These are phyloP conservation scores for Ceratobasidium sp. DNA, from an alignment of 1,284 basidiomycete genomes.

Conservation along the genomic window DNA sequence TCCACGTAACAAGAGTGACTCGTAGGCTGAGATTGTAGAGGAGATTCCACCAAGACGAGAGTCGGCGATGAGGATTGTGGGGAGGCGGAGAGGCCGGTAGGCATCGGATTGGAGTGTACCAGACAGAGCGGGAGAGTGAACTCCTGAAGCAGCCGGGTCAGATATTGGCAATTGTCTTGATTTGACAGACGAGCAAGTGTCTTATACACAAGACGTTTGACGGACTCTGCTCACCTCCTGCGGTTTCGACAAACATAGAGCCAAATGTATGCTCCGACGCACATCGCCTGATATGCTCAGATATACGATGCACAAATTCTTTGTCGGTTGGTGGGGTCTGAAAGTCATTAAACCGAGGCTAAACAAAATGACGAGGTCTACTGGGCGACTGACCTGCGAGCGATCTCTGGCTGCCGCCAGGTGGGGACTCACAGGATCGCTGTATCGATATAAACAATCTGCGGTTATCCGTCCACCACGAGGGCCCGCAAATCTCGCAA, in stretches of 20 bases:
- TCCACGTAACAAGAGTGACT: slow-evolving; percentile 89
- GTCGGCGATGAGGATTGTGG: slow-evolving; percentile 90
- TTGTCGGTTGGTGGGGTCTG: slow-evolving; percentile 63
- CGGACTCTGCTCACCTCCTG: slow-evolving; percentile 77
- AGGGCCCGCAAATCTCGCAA: slow-evolving; percentile 69
- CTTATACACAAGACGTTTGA: slow-evolving; percentile 9
- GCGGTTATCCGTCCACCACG: slow-evolving; percentile 63
- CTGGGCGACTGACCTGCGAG: slow-evolving; percentile 53
- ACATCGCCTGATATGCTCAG: slow-evolving; percentile 65
- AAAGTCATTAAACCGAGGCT: slow-evolving; percentile 75
- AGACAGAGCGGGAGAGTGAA: slow-evolving; percentile 91
- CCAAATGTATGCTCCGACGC: slow-evolving; percentile 20
- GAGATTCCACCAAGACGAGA: slow-evolving; percentile 94
- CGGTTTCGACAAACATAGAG: slow-evolving; percentile 92
- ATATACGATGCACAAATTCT: slow-evolving; percentile 77
- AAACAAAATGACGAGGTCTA: slow-evolving; percentile 75
- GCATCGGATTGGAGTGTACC: slow-evolving; percentile 89
- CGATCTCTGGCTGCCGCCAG: slow-evolving; percentile 80
- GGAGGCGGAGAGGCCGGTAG: slow-evolving; percentile 87
- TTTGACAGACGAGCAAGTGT: not conserved
- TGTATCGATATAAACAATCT: slow-evolving; percentile 85
- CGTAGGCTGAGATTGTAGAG: slow-evolving; percentile 93
- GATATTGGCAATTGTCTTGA: slow-evolving; percentile 5
- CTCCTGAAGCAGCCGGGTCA: slow-evolving; percentile 67
- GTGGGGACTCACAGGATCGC: slow-evolving; percentile 94